A percentile compares a stretch with the other conserved stretches of the same genome.
Evolutionary conservation across 805 yeast species (phyloP).

Genomic region (Kodamaea laetipori): DNA sequence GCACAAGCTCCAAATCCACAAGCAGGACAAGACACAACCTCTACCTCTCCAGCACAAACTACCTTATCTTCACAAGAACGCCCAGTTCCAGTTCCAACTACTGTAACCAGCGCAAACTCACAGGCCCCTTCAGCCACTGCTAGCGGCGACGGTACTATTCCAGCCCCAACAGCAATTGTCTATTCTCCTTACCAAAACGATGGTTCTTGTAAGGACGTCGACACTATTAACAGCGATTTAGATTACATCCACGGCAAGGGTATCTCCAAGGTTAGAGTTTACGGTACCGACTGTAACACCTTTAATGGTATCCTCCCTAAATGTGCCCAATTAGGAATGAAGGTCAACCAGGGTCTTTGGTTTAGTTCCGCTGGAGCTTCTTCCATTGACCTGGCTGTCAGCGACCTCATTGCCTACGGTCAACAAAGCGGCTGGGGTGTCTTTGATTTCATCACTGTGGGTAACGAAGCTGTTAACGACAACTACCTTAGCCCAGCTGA

Average conservation of each 20-base stretch:
- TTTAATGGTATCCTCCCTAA: conserved; percentile 65
- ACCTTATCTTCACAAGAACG: conserved; percentile 18
- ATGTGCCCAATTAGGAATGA: conserved; percentile 59
- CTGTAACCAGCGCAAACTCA: conserved; percentile 16
- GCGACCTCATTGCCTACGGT: conserved; percentile 51
- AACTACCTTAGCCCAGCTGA: conserved; percentile 62
- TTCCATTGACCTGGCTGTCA: conserved; percentile 64
- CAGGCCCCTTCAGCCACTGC: conserved; percentile 17
- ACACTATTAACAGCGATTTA: conserved; percentile 60
- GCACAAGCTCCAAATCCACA: neutral
- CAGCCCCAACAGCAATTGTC: conserved; percentile 61
- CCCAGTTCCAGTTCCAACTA: conserved; percentile 15
- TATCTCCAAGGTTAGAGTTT: conserved; percentile 67
- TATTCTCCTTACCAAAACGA: conserved; percentile 78
- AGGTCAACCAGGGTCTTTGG: conserved; percentile 88
- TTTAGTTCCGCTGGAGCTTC: conserved; percentile 52
- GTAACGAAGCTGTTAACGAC: conserved; percentile 81
- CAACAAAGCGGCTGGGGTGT: conserved; percentile 63
- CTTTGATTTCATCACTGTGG: conserved; percentile 78
- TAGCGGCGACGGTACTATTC: conserved; percentile 17
- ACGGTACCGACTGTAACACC: conserved; percentile 85
- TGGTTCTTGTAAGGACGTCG: conserved; percentile 64
- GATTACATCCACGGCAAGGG: conserved; percentile 58
- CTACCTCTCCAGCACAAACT: conserved; percentile 17
- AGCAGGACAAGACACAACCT: conserved; percentile 7